A percentile compares a stretch with the other conserved stretches of the same genome.
Conservation (phyloP, 208 protist genomes). For the Spongospora subterranea region DNA sequence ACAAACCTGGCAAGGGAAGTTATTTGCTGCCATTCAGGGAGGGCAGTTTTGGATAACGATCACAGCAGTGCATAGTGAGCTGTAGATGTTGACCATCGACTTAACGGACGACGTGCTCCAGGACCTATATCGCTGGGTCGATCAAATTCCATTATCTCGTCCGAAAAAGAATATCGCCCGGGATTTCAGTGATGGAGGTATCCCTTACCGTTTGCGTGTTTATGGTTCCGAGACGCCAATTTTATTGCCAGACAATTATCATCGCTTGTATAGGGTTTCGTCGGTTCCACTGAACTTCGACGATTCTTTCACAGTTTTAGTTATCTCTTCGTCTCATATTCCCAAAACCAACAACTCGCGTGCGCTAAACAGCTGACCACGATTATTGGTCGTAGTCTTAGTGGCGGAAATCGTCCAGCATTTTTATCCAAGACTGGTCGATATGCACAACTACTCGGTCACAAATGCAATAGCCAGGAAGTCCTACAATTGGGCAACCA, state of each 20-base stretch:
- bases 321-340: too few species aligned
- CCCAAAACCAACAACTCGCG: too few species aligned
- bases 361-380: too few species aligned
- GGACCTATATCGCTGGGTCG: constrained; percentile 94
- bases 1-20: too few species aligned
- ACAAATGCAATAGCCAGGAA: constrained; percentile 87
- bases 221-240: too few species aligned
- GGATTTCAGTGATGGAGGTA: constrained; percentile 93
- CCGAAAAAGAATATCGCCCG: constrained; percentile 94
- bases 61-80: background rate
- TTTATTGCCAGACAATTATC: too few species aligned
- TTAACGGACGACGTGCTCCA: constrained; percentile 87
- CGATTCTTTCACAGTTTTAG: too few species aligned
- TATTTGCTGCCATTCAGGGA: too few species aligned
- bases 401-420: constrained; percentile 93
- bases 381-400: constrained; percentile 81
- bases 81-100: constrained; percentile 12
- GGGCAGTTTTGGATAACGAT: background rate
- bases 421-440: constrained; percentile 93
- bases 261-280: too few species aligned
- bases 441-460: constrained; percentile 96
- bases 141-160: constrained; percentile 92
- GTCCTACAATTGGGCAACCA: constrained; percentile 93
- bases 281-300: too few species aligned
- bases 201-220: background rate